Evolutionary conservation across 2,329 filamentous ascomycete species (phyloP).

Genomic region (Diplocarpon mali): DNA sequence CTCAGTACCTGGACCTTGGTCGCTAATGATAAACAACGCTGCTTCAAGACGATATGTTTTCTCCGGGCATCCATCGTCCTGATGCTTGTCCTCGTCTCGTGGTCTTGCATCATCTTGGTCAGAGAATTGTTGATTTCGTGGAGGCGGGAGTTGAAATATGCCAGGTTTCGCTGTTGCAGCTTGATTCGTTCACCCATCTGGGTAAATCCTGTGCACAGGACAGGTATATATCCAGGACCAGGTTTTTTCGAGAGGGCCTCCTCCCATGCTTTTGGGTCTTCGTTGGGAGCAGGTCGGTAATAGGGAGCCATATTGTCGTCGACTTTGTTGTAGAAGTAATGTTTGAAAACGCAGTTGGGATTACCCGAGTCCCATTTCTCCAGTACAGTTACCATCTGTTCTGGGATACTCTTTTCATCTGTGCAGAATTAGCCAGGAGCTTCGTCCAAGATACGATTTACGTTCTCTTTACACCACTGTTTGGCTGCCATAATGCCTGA

Average conservation of each 20-base stretch:
- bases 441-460: background rate
- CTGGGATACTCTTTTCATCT: slow-evolving; percentile 62
- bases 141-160: slow-evolving; percentile 57
- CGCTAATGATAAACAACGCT: slow-evolving; percentile 63
- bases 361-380: slow-evolving; percentile 64
- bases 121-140: slow-evolving; percentile 72
- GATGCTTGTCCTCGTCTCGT: slow-evolving; percentile 67
- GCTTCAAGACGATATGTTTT: slow-evolving; percentile 60
- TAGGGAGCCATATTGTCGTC: slow-evolving; percentile 64
- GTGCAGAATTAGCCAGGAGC: slow-evolving; percentile 12
- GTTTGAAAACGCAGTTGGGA: slow-evolving; percentile 62
- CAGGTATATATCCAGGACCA: slow-evolving; percentile 63
- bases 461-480: slow-evolving; percentile 22
- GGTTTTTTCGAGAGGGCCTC: slow-evolving; percentile 74
- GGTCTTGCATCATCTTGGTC: slow-evolving; percentile 59
- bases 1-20: slow-evolving; percentile 71
- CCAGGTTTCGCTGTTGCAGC: slow-evolving; percentile 58
- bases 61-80: slow-evolving; percentile 61
- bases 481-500: slow-evolving; percentile 23
- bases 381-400: slow-evolving; percentile 60
- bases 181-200: slow-evolving; percentile 62
- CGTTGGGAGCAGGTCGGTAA: slow-evolving; percentile 57
- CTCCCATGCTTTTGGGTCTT: slow-evolving; percentile 73
- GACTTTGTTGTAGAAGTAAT: slow-evolving; percentile 83
- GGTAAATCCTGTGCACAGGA: slow-evolving; percentile 62